Evolutionary conservation across 108 stramenopile genomes (phyloP).

Genomic region (Heterococcus sp.): DNA sequence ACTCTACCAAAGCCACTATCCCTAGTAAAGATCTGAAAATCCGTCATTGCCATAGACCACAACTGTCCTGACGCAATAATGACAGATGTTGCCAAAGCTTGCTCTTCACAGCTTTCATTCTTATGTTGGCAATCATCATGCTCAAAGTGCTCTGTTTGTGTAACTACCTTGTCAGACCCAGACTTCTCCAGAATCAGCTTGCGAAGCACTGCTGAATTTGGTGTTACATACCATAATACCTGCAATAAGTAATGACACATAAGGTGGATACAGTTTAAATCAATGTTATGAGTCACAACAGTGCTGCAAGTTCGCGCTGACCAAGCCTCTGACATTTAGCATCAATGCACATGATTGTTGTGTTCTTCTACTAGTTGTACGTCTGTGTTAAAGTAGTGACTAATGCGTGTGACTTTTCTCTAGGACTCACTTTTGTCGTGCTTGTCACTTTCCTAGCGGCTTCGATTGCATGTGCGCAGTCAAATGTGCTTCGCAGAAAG

Average conservation of each 20-base stretch:
- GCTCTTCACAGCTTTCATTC: neutral
- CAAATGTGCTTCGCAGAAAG: neutral
- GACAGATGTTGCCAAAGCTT: neutral
- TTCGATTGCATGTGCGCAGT: neutral
- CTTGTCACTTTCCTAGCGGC: neutral
- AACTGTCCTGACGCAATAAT: neutral
- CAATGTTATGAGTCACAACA: too few species aligned
- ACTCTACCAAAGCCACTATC: neutral
- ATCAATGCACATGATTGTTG: too few species aligned
- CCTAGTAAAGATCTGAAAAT: neutral
- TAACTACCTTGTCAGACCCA: neutral
- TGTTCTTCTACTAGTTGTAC: too few species aligned
- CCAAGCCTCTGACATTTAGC: neutral
- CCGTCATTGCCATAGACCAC: neutral
- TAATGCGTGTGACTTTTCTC: too few species aligned
- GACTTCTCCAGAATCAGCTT: neutral
- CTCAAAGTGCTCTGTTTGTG: neutral
- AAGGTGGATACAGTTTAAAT: neutral
- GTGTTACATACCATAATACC: neutral
- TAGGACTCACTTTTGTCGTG: neutral
- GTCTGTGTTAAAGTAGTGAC: too few species aligned
- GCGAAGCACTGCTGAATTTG: neutral
- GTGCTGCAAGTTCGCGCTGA: neutral
- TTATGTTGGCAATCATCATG: neutral
- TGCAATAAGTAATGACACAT: neutral